Base-by-base conservation (phyloP, 768 basidiomycete species). In the Nevesoporus exiguus region DNA sequence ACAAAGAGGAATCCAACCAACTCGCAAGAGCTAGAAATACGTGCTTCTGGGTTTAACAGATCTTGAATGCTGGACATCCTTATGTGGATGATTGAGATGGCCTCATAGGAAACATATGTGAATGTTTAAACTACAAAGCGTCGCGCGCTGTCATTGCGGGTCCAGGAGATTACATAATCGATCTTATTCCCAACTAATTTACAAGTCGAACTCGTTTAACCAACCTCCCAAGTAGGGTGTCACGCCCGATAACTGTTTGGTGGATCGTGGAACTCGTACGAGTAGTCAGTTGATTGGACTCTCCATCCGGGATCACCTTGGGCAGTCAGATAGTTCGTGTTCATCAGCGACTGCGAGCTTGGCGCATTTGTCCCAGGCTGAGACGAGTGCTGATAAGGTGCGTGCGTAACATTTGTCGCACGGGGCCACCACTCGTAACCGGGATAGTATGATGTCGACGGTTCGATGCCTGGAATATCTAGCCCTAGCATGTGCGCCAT, bases 401-500 rank as follows among this genome's bases (percentile, higher is more conserved):
- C 37, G 5, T 61, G 59, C 17, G 41, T 33, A 41, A 29, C 34
- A 27, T 55, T 57, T 3, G 66, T 59, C 29, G 62, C 50, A 34
- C 80, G 78, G 21, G 84, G 80, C 82, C 83, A 86, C 84, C 82
- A 84, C 62, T 84, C 83, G 61, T 82, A 84, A 25, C 81, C 84
- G 44, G 72, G 71, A 50, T 70, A 72, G 51, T 69, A 74, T 37
- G 84, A 83, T 37, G 83, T 76, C 54, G 85, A 84, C 7, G 71
- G 67, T 17, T 74, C 69, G 30, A 84, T 74, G 27, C 83, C 84
- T 42, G 82, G 82, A 55, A 85, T 76, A 64, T 85, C 82, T 22
- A 86, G 67, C 15, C 84, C 85, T 22, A 86, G 70, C 84, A 86
- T 86, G 61, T 85, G 82, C 14, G 85, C 85, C 84, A 86, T 85